Base-by-base conservation (phyloP, 2,329 filamentous ascomycete genomes). In the Apiospora pterosperma region DNA sequence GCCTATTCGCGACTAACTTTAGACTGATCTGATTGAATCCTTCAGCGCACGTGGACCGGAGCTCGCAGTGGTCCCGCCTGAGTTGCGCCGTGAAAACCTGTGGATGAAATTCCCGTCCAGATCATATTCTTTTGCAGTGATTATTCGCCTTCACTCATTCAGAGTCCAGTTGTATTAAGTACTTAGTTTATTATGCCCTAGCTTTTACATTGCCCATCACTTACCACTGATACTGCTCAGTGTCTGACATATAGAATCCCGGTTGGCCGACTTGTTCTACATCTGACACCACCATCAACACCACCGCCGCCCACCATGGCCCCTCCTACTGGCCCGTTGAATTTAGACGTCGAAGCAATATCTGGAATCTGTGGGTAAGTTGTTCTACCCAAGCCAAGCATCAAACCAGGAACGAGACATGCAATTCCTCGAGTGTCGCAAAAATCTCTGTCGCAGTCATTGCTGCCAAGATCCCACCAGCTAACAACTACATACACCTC, bases 301-400 rank as follows among this genome's bases (percentile, higher is more conserved):
- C 48, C 25, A 44, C 36, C 14, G 19, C 62, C 44, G 23, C 36
- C 70, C 44, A 31, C 36, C 70, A 85, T 86, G 83, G 82, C 81
- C 59, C 84, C 84, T 55, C 83, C 84, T 8, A 83, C 83, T 23
- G 78, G 73, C 39, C 81, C 78, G 12, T 76, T 86, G 70, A 90
- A 90, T 76, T 82, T 97, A 69, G 91, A 97, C 75, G 88, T 97
- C 65, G 92, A 95, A 75, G 93, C 93, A 68, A 88, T 97, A 69
- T 96, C 92, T 71, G 94, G 94, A 62, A 97, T 97, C 70, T 93
- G 90, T 77, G 93, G 90, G 89, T 91, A 76, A 69, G 86, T 73
- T 12, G 25, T 0, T 36, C 34, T 16, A 5, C 28, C 16, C 31
- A 55, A 34, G 2, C 48, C 28, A 11, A 21, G 28, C 28, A 21